Evolutionary conservation across 192 early-diverging fungal genomes (phyloP).

Genomic region (Backusella australiensis): DNA sequence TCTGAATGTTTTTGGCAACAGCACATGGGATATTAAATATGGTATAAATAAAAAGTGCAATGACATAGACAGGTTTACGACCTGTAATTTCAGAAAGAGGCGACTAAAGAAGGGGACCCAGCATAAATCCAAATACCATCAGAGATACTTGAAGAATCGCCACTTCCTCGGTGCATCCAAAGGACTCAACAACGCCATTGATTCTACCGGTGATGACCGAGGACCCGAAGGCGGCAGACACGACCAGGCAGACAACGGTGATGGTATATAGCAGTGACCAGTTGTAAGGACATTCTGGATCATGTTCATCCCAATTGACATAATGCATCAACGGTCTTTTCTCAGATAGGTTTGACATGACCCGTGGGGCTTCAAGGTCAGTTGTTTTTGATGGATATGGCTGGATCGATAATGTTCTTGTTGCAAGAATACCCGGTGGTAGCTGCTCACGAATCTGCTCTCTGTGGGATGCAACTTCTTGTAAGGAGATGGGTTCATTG

Average conservation of each 20-base stretch:
- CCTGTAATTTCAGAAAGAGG: constrained; percentile 29
- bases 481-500: background rate
- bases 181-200: background rate
- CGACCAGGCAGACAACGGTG: constrained; percentile 15
- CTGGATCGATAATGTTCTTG: background rate
- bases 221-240: constrained; percentile 25
- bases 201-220: constrained; percentile 25
- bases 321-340: constrained; percentile 8
- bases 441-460: constrained; percentile 10
- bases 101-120: constrained; percentile 26
- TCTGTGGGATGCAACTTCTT: background rate
- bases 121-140: constrained; percentile 27
- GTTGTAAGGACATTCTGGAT: constrained; percentile 32
- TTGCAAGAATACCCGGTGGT: constrained; percentile 1
- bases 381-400: background rate
- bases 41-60: constrained; percentile 18
- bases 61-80: constrained; percentile 23
- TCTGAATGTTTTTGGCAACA: constrained; percentile 27
- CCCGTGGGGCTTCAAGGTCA: background rate
- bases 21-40: constrained; percentile 34
- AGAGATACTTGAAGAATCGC: constrained; percentile 27
- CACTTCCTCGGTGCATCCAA: constrained; percentile 15
- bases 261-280: constrained; percentile 19
- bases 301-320: constrained; percentile 27
- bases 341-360: background rate